Percentiles rank a stretch among this genome's conserved stretches.
phyloP scores from a whole-genome alignment of 495 filamentous ascomycete genomes.

The Bacidia rubella region DNA sequence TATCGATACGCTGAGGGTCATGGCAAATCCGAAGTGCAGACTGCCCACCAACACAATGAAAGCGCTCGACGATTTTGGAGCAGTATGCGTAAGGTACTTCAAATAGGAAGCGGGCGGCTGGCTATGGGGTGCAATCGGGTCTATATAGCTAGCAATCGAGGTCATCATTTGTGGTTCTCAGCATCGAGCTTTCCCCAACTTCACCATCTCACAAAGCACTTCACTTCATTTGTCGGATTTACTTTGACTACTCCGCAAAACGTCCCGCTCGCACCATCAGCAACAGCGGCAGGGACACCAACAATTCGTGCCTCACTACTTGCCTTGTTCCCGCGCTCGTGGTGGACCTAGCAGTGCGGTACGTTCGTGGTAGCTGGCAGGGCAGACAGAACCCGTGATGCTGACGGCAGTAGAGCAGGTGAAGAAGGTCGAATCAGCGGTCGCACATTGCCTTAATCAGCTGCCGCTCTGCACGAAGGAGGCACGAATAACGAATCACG shows the following conservation, averaged over 20 bases:
- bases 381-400: background rate
- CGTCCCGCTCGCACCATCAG: too few relatives aligned
- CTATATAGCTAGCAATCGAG: slow-evolving; percentile 1
- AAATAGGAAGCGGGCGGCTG: slow-evolving; percentile 3
- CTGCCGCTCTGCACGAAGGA: slow-evolving; percentile 10
- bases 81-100: background rate
- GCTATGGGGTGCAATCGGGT: background rate
- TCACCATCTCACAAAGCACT: background rate
- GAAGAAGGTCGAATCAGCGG: slow-evolving; percentile 16
- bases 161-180: background rate
- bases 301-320: too few relatives aligned
- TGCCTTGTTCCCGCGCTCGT: too few relatives aligned
- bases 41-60: slow-evolving; percentile 1
- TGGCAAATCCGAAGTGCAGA: slow-evolving; percentile 3
- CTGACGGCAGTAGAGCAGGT: slow-evolving; percentile 13
- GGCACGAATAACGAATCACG: slow-evolving; percentile 18
- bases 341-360: background rate
- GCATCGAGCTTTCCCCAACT: background rate
- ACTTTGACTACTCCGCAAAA: too few relatives aligned
- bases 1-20: background rate
- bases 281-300: background rate
- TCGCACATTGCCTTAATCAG: slow-evolving; percentile 13
- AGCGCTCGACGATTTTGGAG: slow-evolving; percentile 6
- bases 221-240: too few relatives aligned
- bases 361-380: background rate